A percentile compares a stretch with the other conserved stretches of the same genome.
Conservation (phyloP, 2,329 filamentous ascomycete genomes). For the Bipolaris gigantea region DNA sequence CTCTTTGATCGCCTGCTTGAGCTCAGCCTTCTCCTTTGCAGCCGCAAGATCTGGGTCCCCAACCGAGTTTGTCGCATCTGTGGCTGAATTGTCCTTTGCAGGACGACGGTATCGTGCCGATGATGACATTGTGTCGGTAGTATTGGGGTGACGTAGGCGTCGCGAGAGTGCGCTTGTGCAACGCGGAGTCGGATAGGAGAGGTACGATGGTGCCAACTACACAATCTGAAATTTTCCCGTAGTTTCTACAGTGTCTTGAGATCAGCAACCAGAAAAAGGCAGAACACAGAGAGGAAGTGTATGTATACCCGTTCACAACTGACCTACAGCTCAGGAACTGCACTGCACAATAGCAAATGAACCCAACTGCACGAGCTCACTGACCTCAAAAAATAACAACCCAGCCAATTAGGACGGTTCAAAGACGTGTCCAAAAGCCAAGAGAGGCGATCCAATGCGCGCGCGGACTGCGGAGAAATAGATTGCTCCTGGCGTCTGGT, state of each 20-base stretch:
- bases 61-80: slow-evolving; percentile 10
- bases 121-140: slow-evolving; percentile 22
- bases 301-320: neutral
- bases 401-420: neutral
- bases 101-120: slow-evolving; percentile 29
- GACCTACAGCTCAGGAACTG: neutral
- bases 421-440: slow-evolving; percentile 15
- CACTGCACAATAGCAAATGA: neutral
- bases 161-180: neutral
- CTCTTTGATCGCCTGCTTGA: slow-evolving; percentile 29
- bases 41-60: slow-evolving; percentile 14
- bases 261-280: neutral
- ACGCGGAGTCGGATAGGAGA: neutral
- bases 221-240: neutral
- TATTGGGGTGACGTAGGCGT: neutral
- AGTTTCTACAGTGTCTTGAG: too few species aligned
- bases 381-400: neutral
- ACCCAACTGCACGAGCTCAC: neutral
- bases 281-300: neutral
- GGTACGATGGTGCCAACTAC: neutral
- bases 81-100: slow-evolving; percentile 7
- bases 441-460: neutral
- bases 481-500: slow-evolving; percentile 14
- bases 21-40: slow-evolving; percentile 29
- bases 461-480: slow-evolving; percentile 15